A percentile compares a stretch with the other conserved stretches of the same genome.
phyloP scores from a whole-genome alignment of 768 basidiomycete genomes.

The Tulasnella sp. region DNA sequence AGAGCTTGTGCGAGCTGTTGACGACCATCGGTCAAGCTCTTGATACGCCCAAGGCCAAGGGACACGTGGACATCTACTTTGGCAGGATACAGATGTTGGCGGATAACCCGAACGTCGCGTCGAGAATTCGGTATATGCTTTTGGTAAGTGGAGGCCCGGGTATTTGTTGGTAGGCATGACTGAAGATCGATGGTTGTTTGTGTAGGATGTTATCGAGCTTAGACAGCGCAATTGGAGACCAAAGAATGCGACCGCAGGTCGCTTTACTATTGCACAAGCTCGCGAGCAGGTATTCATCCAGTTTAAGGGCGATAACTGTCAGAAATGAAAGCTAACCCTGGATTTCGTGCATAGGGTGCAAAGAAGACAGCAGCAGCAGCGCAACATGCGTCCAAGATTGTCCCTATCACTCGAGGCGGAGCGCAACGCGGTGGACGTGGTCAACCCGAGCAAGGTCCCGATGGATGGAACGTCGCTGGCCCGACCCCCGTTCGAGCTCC shows the following conservation, averaged over 20 bases:
- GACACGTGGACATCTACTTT: slow-evolving; percentile 92
- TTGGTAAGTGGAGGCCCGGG: slow-evolving; percentile 55
- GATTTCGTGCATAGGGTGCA: too few relatives aligned
- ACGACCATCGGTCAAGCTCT: slow-evolving; percentile 81
- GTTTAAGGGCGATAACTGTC: slow-evolving; percentile 32
- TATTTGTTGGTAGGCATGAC: slow-evolving; percentile 4
- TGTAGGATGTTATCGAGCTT: slow-evolving; percentile 85
- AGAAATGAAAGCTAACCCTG: slow-evolving; percentile 39
- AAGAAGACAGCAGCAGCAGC: too few relatives aligned
- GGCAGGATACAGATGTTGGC: slow-evolving; percentile 78
- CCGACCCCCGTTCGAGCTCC: too few relatives aligned
- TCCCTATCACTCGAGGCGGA: too few relatives aligned
- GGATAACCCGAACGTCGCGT: slow-evolving; percentile 67
- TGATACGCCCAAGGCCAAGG: slow-evolving; percentile 75
- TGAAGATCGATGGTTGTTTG: background rate
- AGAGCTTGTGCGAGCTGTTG: slow-evolving; percentile 89
- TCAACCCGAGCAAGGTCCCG: too few relatives aligned
- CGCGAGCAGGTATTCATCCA: slow-evolving; percentile 66
- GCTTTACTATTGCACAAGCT: slow-evolving; percentile 82
- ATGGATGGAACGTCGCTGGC: too few relatives aligned
- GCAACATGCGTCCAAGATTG: too few relatives aligned
- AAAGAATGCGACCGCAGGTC: slow-evolving; percentile 68
- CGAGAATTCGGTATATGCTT: slow-evolving; percentile 93
- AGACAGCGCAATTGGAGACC: slow-evolving; percentile 77
- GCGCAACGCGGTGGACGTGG: too few relatives aligned